phyloP scores from a whole-genome alignment of 2,329 filamentous ascomycete genomes.

The Alternaria sp. region DNA sequence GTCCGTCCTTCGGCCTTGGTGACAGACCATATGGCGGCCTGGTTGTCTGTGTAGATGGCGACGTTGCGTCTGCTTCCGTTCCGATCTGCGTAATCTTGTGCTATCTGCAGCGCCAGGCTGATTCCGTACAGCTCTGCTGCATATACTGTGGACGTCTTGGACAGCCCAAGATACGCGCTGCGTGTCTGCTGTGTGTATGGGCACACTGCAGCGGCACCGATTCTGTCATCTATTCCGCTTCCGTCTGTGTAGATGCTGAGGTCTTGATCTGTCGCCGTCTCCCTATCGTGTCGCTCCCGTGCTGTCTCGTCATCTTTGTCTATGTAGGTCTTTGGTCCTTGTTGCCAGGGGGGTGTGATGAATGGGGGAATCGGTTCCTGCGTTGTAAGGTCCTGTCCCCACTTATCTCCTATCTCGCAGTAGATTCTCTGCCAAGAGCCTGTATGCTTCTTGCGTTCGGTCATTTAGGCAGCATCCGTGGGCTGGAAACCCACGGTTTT shows the following conservation, averaged over 20 bases:
- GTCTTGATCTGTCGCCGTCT: conserved; percentile 10
- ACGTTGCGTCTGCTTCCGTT: conserved; percentile 16
- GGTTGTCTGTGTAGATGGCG: conserved; percentile 31
- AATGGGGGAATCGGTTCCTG: conserved; percentile 28
- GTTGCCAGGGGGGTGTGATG: conserved; percentile 21
- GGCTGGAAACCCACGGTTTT: no score
- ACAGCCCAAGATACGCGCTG: conserved; percentile 21
- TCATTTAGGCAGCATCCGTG: no score
- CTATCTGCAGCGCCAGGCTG: conserved; percentile 16
- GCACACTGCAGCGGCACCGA: conserved; percentile 23
- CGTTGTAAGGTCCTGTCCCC: conserved; percentile 7
- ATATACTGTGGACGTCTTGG: conserved; percentile 24
- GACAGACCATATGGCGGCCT: conserved; percentile 25
- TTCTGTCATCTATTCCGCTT: conserved; percentile 29
- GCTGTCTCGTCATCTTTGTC: conserved; percentile 22
- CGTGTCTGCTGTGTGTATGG: conserved; percentile 22
- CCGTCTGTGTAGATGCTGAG: conserved; percentile 35
- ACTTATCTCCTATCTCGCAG: conserved; percentile 12
- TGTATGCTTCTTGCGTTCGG: not conserved
- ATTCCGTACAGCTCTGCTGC: conserved; percentile 25
- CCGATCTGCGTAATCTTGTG: conserved; percentile 20
- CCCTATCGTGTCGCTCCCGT: conserved; percentile 22
- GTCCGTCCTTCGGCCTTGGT: conserved; percentile 22
- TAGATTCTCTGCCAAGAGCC: conserved; percentile 21
- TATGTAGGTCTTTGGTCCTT: conserved; percentile 23